Conservation (phyloP, 2,329 filamentous ascomycete genomes). For the Ophiostoma tasmaniense region DNA sequence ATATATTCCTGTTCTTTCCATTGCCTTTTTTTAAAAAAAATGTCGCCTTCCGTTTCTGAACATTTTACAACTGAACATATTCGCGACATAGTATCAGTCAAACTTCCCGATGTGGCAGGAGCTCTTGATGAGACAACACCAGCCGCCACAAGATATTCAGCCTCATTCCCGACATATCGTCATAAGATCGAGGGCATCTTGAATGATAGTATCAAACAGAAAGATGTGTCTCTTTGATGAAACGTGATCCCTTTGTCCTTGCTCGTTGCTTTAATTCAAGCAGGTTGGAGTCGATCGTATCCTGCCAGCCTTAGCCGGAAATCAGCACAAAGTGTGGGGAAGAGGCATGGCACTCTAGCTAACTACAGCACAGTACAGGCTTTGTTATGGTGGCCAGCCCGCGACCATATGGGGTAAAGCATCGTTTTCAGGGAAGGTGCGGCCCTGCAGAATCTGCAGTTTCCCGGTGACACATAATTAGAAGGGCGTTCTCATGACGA, state of each 20-base stretch:
- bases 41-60: not conserved
- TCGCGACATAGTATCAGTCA: not conserved
- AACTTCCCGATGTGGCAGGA: not conserved
- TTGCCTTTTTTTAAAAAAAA: not conserved
- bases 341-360: not conserved
- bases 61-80: not conserved
- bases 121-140: not conserved
- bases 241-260: not conserved
- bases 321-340: not conserved
- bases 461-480: not conserved
- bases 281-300: not conserved
- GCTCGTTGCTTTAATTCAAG: not conserved
- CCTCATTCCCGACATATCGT: not conserved
- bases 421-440: not conserved
- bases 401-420: not conserved
- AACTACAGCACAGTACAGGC: too few species aligned
- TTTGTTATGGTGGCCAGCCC: not conserved
- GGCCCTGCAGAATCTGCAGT: slow-evolving; percentile 1
- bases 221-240: too few species aligned
- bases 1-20: not conserved
- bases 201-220: too few species aligned
- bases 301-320: not conserved
- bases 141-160: not conserved
- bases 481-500: not conserved
- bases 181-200: not conserved